Evolutionary conservation across 495 filamentous ascomycete genomes (phyloP).

Genomic region (Tirmania nivea): DNA sequence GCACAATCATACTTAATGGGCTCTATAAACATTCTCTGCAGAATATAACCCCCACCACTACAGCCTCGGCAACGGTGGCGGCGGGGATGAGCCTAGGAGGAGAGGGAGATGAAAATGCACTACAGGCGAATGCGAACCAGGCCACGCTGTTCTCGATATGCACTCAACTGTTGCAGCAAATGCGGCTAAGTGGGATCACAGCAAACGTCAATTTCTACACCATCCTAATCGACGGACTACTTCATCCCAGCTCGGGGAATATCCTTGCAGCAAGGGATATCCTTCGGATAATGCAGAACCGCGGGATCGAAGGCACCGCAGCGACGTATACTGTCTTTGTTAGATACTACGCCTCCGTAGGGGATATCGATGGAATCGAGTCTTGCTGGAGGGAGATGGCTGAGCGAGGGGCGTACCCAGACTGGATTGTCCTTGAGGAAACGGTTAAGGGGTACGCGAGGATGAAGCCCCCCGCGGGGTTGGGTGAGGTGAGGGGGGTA

Average conservation of each 20-base stretch:
- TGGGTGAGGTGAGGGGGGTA: conserved; percentile 3
- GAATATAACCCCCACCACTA: conserved; percentile 1
- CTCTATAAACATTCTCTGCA: conserved; percentile 22
- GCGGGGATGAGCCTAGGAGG: neutral
- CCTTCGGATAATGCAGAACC: conserved; percentile 34
- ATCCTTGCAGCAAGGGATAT: conserved; percentile 33
- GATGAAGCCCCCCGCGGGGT: conserved; percentile 25
- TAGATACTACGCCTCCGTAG: conserved; percentile 38
- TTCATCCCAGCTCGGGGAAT: conserved; percentile 24
- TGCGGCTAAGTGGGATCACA: conserved; percentile 31
- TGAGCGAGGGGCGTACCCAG: conserved; percentile 22
- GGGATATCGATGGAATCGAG: conserved; percentile 33
- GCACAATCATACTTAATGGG: conserved; percentile 32
- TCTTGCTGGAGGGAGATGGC: conserved; percentile 26
- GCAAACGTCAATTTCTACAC: conserved; percentile 37
- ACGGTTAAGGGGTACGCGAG: conserved; percentile 39
- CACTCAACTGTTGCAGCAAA: conserved; percentile 26
- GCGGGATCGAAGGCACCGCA: conserved; percentile 29
- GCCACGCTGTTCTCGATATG: conserved; percentile 14
- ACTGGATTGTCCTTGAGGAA: conserved; percentile 45
- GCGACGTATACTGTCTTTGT: conserved; percentile 50
- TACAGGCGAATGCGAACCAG: conserved; percentile 13
- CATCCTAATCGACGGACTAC: conserved; percentile 39
- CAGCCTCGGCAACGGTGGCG: neutral
- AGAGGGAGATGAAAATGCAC: neutral